Percentiles rank a stretch among this genome's conserved stretches.
These are phyloP conservation scores for Sphaerulina vaccinii DNA, from an alignment of 2,329 filamentous ascomycete genomes.

Conservation along the genomic window DNA sequence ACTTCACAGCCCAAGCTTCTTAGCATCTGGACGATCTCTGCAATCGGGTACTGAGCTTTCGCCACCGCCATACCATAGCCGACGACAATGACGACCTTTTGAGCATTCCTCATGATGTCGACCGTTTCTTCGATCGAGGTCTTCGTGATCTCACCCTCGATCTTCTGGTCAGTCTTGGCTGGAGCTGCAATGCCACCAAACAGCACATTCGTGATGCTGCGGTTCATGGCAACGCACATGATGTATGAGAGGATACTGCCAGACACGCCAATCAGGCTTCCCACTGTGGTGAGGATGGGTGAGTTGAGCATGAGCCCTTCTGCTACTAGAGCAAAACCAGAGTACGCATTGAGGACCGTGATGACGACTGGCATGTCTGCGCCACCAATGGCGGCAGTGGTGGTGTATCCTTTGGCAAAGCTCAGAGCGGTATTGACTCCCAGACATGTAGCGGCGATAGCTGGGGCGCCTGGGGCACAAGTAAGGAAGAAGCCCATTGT, in stretches of 20 bases:
- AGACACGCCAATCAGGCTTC: conserved; percentile 82
- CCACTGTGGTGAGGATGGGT: conserved; percentile 77
- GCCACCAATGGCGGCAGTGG: conserved; percentile 84
- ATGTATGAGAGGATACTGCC: conserved; percentile 88
- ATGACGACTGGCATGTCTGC: conserved; percentile 93
- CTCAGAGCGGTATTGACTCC: conserved; percentile 74
- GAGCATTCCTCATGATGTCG: conserved; percentile 70
- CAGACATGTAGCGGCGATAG: conserved; percentile 75
- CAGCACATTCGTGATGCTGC: conserved; percentile 81
- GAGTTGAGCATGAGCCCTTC: conserved; percentile 93
- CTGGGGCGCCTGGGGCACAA: conserved; percentile 74
- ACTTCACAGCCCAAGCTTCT: conserved; percentile 76
- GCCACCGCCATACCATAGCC: conserved; percentile 94
- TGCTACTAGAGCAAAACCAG: conserved; percentile 83
- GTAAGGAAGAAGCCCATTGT: conserved; percentile 83
- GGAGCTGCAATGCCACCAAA: conserved; percentile 77
- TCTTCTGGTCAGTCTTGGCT: conserved; percentile 64
- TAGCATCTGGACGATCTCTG: conserved; percentile 73
- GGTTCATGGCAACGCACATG: conserved; percentile 87
- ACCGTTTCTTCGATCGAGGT: conserved; percentile 79
- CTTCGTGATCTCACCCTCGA: conserved; percentile 75
- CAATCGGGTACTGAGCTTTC: conserved; percentile 88
- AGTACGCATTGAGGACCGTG: conserved; percentile 86
- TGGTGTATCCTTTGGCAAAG: conserved; percentile 84
- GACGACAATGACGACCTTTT: conserved; percentile 85